Conservation (phyloP, 306 rosid species). For the Sindora glabra region DNA sequence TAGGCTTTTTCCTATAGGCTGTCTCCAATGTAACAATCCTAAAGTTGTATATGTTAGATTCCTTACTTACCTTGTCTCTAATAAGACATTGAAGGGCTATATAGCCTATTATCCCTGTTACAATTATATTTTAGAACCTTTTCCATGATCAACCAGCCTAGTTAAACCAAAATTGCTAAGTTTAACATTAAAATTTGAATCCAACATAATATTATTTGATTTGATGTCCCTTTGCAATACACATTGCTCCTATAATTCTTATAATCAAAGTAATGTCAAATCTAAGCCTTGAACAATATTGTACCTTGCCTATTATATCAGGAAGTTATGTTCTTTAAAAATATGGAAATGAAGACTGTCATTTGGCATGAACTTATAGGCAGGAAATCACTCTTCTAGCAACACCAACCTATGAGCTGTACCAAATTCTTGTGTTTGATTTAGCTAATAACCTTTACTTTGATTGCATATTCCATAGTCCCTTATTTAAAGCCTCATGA, state of each 20-base stretch:
- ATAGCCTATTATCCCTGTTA: constrained; percentile 32
- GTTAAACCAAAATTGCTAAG: constrained; percentile 47
- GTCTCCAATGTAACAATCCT: constrained; percentile 33
- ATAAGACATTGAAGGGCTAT: constrained; percentile 33
- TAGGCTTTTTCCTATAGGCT: constrained; percentile 24
- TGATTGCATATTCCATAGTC: constrained; percentile 23
- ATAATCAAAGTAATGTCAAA: constrained; percentile 29
- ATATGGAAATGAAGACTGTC: constrained; percentile 38
- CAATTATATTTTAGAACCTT: constrained; percentile 21
- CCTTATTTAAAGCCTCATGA: constrained; percentile 28
- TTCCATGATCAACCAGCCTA: constrained; percentile 29
- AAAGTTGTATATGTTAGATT: constrained; percentile 31
- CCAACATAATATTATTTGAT: constrained; percentile 44
- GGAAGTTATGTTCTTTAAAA: not conserved
- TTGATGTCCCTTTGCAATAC: constrained; percentile 44
- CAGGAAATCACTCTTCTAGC: constrained; percentile 24
- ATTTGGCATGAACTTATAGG: constrained; percentile 31
- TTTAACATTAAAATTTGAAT: constrained; percentile 28
- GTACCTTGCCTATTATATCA: constrained; percentile 26
- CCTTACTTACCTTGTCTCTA: constrained; percentile 24
- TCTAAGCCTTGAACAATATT: constrained; percentile 26
- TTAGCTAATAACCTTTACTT: constrained; percentile 36
- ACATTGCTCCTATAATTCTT: constrained; percentile 39
- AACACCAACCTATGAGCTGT: constrained; percentile 44
- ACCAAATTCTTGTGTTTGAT: constrained; percentile 28